Evolutionary conservation across 2,329 filamentous ascomycete species (phyloP), one percentile per base, ranked within the genome.

Genomic region (Alternaria novae-zelandiae): DNA sequence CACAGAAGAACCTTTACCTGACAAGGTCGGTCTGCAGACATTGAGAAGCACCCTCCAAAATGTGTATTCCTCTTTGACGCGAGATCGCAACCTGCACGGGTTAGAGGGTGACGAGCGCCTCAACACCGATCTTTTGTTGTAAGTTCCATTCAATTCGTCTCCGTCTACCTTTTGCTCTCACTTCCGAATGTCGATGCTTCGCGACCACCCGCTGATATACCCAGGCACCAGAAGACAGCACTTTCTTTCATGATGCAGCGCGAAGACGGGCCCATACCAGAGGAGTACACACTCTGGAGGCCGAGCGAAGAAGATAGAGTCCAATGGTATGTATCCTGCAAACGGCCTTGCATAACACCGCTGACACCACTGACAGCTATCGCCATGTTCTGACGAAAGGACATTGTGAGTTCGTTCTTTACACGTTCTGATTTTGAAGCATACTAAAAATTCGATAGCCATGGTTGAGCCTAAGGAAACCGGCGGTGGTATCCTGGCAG

Each of bases 401-500:
- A 1, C 75, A 65, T 21, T 66, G 61, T 66, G 54, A 26, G 63
- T 61, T 17, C 8, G 5, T 12, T 21, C 17, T 44, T 20, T 20
- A 3, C 3, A 4, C 5, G 17, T 13, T 20, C n/a, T 13, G 17
- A 21, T 7, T 12, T 44, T 4, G 2, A 44, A 20, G 41, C 17
- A 13, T 44, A 7, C 41, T 44, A 13, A 44, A 45, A 10, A 26
- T 30, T 3, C 45, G 6, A 9, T 2, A 66, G 64, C 57, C 13
- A 54, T 58, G 41, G 41, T 66, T n/a, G 61, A 66, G 6, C 69
- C 67, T 2, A 47, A 44, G 10, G 77, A 80, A 50, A 76, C 65
- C 3, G 76, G 77, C 13, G 83, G 78, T 41, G 85, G 85, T 0
- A 84, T 89, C n/a, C 68, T 89, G 2, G 86, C 86, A 0, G 87